Base-by-base conservation (phyloP, 2,329 filamentous ascomycete species). In the Fusarium longipes region DNA sequence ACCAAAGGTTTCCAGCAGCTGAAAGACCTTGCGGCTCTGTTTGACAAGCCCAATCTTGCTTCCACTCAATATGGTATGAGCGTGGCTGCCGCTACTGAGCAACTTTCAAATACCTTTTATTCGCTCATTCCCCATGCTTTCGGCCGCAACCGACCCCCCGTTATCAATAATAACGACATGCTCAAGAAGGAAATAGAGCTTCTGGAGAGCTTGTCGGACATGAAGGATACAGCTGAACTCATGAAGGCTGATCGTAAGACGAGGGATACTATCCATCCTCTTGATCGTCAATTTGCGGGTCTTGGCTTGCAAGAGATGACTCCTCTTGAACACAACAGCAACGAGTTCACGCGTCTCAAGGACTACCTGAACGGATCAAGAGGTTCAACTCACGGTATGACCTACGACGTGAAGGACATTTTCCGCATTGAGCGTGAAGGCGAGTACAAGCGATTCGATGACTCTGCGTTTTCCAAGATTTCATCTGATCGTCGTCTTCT, bases 91-190 rank as follows among this genome's bases (percentile, higher is more conserved):
- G 86, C 87, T 0, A 83, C 84, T 2, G 88, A 91, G 69, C 75
- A 85, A 1, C 80, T 95, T 4, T 94, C 92, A 30, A 94, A 96
- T 72, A 80, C 83, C 12, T 97, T 92, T 78, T 96, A 94, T 77
- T 91, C 90, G 0, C 81, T 91, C 38, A 96, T 97, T 63, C 93
- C 93, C 0, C 93, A 97, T 73, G 86, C 82, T 30, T 95, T 96
- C 76, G 92, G 93, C 10, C 89, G 92, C 30, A 86, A 87, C 42
- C 83, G 89, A 0, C 92, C 93, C 0, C 91, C 91, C 0, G 74
- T 94, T 68, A 91, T 97, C 71, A 76, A 76, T 32, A 80, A 80
- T 36, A 74, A 85, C 20, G 68, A 69, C 2, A 77, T 84, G 67
- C 84, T 97, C 70, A 93, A 94, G 79, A 85, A 80, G 70, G 93